A percentile compares a stretch with the other conserved stretches of the same genome.
Conservation (phyloP, 2,329 filamentous ascomycete species). For the Blastomyces percursus region DNA sequence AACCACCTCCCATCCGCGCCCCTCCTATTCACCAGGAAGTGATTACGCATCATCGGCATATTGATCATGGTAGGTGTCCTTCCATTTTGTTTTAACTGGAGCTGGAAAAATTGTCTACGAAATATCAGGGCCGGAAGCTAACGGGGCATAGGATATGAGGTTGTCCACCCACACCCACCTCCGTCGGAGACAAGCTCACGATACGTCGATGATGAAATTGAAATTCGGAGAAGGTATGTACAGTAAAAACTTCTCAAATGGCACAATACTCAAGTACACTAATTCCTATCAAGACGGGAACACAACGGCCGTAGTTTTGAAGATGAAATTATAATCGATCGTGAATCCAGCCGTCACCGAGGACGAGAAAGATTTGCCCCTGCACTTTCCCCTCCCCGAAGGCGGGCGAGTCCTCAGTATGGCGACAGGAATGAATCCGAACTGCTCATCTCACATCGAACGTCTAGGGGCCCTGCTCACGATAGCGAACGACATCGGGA, state of each 20-base stretch:
- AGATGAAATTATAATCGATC: slow-evolving; percentile 49
- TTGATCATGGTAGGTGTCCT: slow-evolving; percentile 59
- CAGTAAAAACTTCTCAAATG: slow-evolving; percentile 16
- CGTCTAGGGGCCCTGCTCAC: slow-evolving; percentile 17
- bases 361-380: slow-evolving; percentile 31
- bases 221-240: slow-evolving; percentile 43
- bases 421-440: slow-evolving; percentile 15
- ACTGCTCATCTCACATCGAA: slow-evolving; percentile 15
- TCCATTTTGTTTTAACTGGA: not conserved
- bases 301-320: slow-evolving; percentile 44
- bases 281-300: slow-evolving; percentile 25
- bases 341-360: slow-evolving; percentile 24
- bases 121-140: not conserved
- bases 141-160: slow-evolving; percentile 18
- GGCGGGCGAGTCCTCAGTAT: slow-evolving; percentile 16
- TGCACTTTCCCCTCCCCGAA: slow-evolving; percentile 34
- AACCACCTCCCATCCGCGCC: slow-evolving; percentile 56
- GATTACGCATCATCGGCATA: slow-evolving; percentile 76
- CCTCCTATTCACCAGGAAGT: slow-evolving; percentile 80
- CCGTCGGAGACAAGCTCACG: slow-evolving; percentile 21
- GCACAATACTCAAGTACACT: slow-evolving; percentile 27
- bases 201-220: slow-evolving; percentile 42
- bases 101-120: not conserved
- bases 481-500: slow-evolving; percentile 20
- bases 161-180: slow-evolving; percentile 19